Base-by-base conservation (phyloP, 2,329 filamentous ascomycete species). In the Pyrenophora seminiperda region DNA sequence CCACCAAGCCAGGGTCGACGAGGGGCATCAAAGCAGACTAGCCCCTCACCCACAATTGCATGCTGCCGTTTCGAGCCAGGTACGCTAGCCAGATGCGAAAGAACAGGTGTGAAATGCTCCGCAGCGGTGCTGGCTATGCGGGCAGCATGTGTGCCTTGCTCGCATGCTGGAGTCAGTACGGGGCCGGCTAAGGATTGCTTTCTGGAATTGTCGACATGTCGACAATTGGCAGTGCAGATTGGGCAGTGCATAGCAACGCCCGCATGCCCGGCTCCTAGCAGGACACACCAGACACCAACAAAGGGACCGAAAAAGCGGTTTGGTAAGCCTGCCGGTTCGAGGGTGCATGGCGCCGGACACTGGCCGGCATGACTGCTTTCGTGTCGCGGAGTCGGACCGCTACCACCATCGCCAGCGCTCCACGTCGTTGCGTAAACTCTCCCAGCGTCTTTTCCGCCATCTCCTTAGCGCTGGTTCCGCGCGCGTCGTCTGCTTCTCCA, bases 381-480 rank as follows among this genome's bases (percentile, higher is more conserved):
- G 39, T 43, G 54, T 48, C 46, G 50, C 53, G 49, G 49, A 56
- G 43, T 58, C 61, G 61, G 62, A 43, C 62, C 59, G 62, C 59
- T 19, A 50, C 51, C 47, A 36, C 41, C 47, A 27, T 27, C 53
- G 48, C 56, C 24, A 11, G 24, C 9, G 24, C 51, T 62, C 62
- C 60, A 63, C 58, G 56, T 50, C 50, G 56, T 59, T 60, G 58
- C 60, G 60, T 56, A 58, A 41, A 59, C 53, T 54, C 50, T 45
- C 50, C 46, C 44, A 47, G 37, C 24, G 15, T 30, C 27, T 40
- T 37, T 40, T 31, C 39, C 41, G 42, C 54, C 44, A 50, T 47
- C 46, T 44, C 42, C 42, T 49, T 61, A 62, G 59, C 58, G 57
- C 53, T 45, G 41, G 31, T 54, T 65, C 59, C 53, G 58, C 62